Evolutionary conservation across 2,329 filamentous ascomycete species (phyloP), one percentile per base, ranked within the genome.

Genomic region (Fusarium sp.): DNA sequence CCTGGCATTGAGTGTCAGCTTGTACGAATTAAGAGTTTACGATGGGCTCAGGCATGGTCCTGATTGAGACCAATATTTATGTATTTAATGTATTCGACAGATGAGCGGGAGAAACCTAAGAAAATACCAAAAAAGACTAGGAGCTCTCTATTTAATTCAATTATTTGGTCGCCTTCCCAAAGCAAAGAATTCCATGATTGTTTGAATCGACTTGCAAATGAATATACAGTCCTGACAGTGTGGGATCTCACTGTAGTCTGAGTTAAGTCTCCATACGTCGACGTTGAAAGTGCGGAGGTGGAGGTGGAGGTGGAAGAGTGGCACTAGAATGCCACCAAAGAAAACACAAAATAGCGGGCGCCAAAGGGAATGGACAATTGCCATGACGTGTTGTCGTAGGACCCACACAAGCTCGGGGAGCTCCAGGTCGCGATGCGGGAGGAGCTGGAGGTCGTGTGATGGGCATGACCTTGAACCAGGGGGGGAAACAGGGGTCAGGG

Each of bases 371-470:
- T 14, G n/a, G 32, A 32, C 51, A 27, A 54, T 54, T 43, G 44
- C 59, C 48, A 71, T 72, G 70, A 71, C 70, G 67, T 67, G 60
- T 60, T 69, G 44, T 39, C 57, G 37, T 43, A 32, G 56, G 72
- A 67, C 72, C 72, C 72, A 74, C 72, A 74, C 72, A 65, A 74
- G 72, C 72, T 73, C 67, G 59, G 66, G 64, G 70, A 74, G 72
- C 72, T 74, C 72, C 65, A 71, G 58, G 58, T 62, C 56, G 65
- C 56, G 64, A 74, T 71, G 64, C 59, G 59, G 56, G 67, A 67
- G 56, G 52, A 70, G 46, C 57, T 71, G 60, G 56, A 59, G 56
- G 62, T 65, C 62, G 62, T 65, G 62, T 65, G 62, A 65, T 59
- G 37, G 60, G 20, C 20, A 57, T 65, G 43, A 32, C 20, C n/a